Evolutionary conservation across 805 yeast species (phyloP).

Genomic region (Myxozyma lipomycoides): DNA sequence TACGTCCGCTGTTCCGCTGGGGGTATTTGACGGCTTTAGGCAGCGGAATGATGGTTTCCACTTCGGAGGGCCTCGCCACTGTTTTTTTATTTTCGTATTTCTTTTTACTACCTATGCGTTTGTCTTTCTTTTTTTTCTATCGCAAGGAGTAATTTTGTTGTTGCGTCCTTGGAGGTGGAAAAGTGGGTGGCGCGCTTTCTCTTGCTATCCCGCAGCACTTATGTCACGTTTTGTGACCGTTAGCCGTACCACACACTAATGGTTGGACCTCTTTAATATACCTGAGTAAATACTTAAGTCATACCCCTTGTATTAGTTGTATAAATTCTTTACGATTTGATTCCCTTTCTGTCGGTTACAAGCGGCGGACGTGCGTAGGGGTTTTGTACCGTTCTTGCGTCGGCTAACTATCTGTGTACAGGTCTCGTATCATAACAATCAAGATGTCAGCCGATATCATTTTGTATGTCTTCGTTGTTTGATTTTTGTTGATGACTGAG

Average conservation of each 20-base stretch:
- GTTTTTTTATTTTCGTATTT: neutral
- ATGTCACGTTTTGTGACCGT: no score
- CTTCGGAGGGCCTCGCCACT: neutral
- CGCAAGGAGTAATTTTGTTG: no score
- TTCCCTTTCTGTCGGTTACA: neutral
- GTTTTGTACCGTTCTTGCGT: neutral
- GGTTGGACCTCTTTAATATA: neutral
- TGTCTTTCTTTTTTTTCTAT: no score
- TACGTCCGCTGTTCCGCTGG: neutral
- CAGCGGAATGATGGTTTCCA: neutral
- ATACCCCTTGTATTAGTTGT: neutral
- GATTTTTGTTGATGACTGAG: neutral
- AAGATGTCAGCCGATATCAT: constrained; percentile 67
- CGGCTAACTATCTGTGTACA: constrained; percentile 23
- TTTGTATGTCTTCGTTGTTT: constrained; percentile 44
- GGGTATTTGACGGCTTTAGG: neutral
- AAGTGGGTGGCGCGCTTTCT: no score
- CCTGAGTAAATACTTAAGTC: neutral
- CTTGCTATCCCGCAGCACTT: no score
- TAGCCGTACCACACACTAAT: no score
- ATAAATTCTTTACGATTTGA: neutral
- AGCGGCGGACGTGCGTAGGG: neutral
- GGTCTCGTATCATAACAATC: constrained; percentile 78
- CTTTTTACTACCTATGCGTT: neutral
- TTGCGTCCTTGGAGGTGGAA: no score